Percentiles rank a stretch among this genome's conserved stretches.
Evolutionary conservation across 352 stramenopile species (phyloP).

Genomic region (Phytophthora podocarpi): DNA sequence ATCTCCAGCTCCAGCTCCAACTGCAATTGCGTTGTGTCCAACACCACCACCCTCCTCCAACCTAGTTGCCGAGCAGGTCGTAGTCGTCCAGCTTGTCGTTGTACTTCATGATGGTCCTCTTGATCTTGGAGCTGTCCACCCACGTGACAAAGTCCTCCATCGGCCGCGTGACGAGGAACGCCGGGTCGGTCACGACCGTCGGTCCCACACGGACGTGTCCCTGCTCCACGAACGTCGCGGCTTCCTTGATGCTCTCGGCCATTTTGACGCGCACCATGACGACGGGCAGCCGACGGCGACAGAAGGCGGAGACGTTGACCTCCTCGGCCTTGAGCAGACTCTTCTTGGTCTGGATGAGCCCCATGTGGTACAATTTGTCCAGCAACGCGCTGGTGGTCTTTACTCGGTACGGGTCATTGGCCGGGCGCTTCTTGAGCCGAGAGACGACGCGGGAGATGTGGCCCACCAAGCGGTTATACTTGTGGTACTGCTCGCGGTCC

Average conservation of each 20-base stretch:
- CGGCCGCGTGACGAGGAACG: constrained; percentile 96
- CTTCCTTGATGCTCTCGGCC: constrained; percentile 98
- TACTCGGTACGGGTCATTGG: constrained; percentile 96
- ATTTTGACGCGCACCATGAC: constrained; percentile 99
- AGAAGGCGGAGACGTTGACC: constrained; percentile 95
- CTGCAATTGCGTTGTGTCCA: not conserved
- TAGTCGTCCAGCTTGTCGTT: constrained; percentile 99
- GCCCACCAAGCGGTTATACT: constrained; percentile 98
- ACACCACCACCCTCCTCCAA: not conserved
- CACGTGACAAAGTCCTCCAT: constrained; percentile 99
- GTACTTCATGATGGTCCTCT: constrained; percentile 98
- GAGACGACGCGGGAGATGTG: constrained; percentile 94
- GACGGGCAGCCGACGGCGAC: constrained; percentile 95
- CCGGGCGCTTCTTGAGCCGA: constrained; percentile 95
- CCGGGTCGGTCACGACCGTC: constrained; percentile 94
- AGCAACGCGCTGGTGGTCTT: constrained; percentile 97
- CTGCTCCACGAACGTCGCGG: constrained; percentile 97
- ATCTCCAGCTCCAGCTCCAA: not conserved
- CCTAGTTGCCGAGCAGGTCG: constrained; percentile 96
- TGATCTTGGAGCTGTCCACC: constrained; percentile 98
- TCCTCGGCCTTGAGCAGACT: constrained; percentile 97
- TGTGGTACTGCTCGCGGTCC: constrained; percentile 98
- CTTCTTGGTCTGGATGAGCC: constrained; percentile 96
- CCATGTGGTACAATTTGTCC: constrained; percentile 98
- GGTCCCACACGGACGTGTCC: constrained; percentile 95